These are phyloP conservation scores for Macrophomina tecta DNA, from an alignment of 2,329 filamentous ascomycete species.

Conservation along the genomic window DNA sequence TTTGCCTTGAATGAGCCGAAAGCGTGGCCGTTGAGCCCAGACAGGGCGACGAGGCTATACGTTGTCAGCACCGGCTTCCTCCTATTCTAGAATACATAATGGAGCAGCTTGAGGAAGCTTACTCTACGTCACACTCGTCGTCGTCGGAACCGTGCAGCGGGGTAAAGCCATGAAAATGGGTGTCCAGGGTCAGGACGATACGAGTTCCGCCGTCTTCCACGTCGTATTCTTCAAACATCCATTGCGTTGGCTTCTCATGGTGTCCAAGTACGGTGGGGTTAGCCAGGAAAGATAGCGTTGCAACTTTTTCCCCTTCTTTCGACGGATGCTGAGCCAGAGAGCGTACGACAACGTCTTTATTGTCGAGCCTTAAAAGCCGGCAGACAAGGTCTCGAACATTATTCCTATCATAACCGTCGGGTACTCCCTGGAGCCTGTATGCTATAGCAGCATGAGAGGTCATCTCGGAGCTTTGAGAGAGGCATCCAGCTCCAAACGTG, in stretches of 20 bases:
- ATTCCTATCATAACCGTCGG: background rate
- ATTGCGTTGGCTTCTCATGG: too few species aligned
- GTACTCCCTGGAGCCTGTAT: constrained; percentile 3
- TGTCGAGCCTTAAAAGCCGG: background rate
- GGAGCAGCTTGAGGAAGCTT: background rate
- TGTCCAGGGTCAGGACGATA: background rate
- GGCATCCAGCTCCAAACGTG: background rate
- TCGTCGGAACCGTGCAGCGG: background rate
- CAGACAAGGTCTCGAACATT: background rate
- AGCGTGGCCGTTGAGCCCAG: constrained; percentile 5
- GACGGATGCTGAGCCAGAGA: background rate
- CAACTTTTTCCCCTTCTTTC: background rate
- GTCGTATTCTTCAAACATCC: background rate
- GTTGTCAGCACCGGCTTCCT: background rate
- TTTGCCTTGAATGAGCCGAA: constrained; percentile 20
- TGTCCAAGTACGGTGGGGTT: background rate
- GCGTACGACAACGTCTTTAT: background rate
- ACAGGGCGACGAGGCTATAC: background rate
- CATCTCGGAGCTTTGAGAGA: background rate
- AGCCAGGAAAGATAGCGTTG: background rate
- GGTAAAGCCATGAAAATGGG: background rate
- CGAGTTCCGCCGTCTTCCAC: too few species aligned
- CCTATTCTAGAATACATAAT: too few species aligned
- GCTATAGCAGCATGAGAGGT: background rate
- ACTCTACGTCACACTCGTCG: background rate